Conservation (phyloP, 2,329 filamentous ascomycete genomes). For the Colletotrichum australisinense region DNA sequence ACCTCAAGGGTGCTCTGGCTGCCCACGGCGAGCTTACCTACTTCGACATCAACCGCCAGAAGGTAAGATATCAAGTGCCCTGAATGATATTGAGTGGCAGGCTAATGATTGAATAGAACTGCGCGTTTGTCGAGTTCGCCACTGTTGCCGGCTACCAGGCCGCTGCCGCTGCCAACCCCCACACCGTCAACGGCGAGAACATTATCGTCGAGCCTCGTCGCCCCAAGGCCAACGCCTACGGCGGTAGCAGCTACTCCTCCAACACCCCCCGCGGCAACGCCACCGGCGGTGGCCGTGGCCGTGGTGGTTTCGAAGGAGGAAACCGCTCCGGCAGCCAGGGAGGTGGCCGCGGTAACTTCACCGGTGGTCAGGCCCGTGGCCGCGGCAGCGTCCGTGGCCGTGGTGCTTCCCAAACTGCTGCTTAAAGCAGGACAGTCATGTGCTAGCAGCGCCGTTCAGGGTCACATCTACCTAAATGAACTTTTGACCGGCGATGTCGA, state of each 20-base stretch:
- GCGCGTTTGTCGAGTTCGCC: conserved; percentile 95
- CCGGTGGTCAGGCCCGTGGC: conserved; percentile 71
- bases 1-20: conserved; percentile 77
- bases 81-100: conserved; percentile 25
- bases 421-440: background rate
- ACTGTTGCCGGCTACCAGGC: conserved; percentile 84
- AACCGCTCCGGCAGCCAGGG: conserved; percentile 65
- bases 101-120: conserved; percentile 73
- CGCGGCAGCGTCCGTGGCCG: conserved; percentile 76
- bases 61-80: conserved; percentile 67
- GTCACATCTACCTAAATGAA: too few relatives aligned
- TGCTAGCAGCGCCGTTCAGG: background rate
- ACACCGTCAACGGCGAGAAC: conserved; percentile 83
- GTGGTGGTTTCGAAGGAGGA: conserved; percentile 70
- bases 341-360: conserved; percentile 74
- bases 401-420: conserved; percentile 63
- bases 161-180: conserved; percentile 86
- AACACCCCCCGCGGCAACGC: conserved; percentile 42
- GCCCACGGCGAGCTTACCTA: conserved; percentile 78
- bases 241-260: conserved; percentile 72
- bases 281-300: conserved; percentile 68
- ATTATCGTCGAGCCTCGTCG: conserved; percentile 92
- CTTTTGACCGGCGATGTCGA: background rate
- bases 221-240: conserved; percentile 77
- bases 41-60: conserved; percentile 83